These are phyloP conservation scores for Aspergillus brunneoviolaceus DNA, from an alignment of 2,329 filamentous ascomycete genomes.

Conservation along the genomic window DNA sequence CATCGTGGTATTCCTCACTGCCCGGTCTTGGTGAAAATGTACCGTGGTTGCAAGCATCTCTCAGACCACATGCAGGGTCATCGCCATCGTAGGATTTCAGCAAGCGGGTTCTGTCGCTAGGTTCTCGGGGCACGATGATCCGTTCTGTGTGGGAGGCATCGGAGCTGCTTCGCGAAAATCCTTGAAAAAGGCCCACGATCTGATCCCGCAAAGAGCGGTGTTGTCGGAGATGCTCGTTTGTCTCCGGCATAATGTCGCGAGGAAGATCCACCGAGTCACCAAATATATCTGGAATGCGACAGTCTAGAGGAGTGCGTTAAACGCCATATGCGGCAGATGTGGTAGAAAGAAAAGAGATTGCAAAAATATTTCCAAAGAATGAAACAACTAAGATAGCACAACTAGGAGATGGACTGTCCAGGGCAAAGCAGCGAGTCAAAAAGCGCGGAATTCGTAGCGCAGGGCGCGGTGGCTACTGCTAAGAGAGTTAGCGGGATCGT, in stretches of 20 bases:
- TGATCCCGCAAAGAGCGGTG: constrained; percentile 33
- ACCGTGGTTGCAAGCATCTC: constrained; percentile 63
- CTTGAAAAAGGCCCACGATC: constrained; percentile 33
- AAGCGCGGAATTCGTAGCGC: constrained; percentile 14
- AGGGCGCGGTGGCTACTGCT: constrained; percentile 26
- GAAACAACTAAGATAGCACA: constrained; percentile 4
- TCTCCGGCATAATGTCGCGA: constrained; percentile 28
- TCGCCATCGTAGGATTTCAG: constrained; percentile 41
- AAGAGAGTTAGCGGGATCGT: constrained; percentile 22
- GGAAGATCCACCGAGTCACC: constrained; percentile 3
- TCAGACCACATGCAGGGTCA: constrained; percentile 40
- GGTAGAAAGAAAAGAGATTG: not conserved
- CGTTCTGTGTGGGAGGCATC: constrained; percentile 14
- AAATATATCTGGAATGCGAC: constrained; percentile 2
- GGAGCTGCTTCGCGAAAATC: constrained; percentile 13
- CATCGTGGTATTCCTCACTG: constrained; percentile 47
- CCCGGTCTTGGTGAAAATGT: constrained; percentile 70
- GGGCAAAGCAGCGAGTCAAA: constrained; percentile 7
- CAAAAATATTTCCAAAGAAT: not conserved
- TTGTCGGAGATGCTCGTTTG: constrained; percentile 24
- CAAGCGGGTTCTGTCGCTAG: constrained; percentile 38
- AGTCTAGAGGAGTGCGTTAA: not conserved
- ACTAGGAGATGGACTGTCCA: not conserved
- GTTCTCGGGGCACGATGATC: constrained; percentile 16
- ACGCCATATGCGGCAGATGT: constrained; percentile 7